Base-by-base conservation (phyloP, 148 eudicot genomes). In the Diospyros kaki region DNA sequence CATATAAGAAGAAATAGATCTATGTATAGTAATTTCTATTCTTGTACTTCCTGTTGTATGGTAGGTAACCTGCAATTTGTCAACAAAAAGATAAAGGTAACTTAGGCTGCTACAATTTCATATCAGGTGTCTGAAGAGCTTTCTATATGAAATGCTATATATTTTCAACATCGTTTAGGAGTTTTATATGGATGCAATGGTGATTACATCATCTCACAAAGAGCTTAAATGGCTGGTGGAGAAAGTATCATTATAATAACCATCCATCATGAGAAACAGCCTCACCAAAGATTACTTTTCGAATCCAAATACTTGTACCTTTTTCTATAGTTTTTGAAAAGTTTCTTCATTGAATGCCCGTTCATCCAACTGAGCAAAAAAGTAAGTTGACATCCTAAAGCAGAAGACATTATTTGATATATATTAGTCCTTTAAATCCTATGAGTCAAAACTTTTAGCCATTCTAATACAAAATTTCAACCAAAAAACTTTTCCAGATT, bases 281-380 rank as follows among this genome's bases (percentile, higher is more conserved):
- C 88, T 77, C 79, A 84, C 86, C 86, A 78, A 72, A 84, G 80
- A 67, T 82, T 84, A 75, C 81, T 81, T 58, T 84, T 84, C 59
- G 82, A 81, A 68, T 75, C 86, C 70, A 87, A 77, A 75, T 81
- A 87, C 80, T 87, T 81, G 88, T 88, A 87, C 90, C 90, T 85
- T 71, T 78, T 80, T 53, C 75, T 78, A 73, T 84, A 84, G 79
- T 84, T 84, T 58, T 84, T 84, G 77, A 84, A 84, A 61, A 84
- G 79, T 59, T 81, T 84, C 69, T 81, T 84, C 86, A 84, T 80
- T 28, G 0, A 28, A 28, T 28, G 28, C 28, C 28, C 28, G 28
- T 28, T 28, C 28, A 28, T 28, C 0, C 28, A 28, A 28, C 0
- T 28, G 28, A 28, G 28, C 28, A 28, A 28, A 28, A 28, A 28